Percentiles rank a stretch among this genome's conserved stretches.
Evolutionary conservation across 345 rosid species (phyloP).

Genomic region (Syzygium aqueum): DNA sequence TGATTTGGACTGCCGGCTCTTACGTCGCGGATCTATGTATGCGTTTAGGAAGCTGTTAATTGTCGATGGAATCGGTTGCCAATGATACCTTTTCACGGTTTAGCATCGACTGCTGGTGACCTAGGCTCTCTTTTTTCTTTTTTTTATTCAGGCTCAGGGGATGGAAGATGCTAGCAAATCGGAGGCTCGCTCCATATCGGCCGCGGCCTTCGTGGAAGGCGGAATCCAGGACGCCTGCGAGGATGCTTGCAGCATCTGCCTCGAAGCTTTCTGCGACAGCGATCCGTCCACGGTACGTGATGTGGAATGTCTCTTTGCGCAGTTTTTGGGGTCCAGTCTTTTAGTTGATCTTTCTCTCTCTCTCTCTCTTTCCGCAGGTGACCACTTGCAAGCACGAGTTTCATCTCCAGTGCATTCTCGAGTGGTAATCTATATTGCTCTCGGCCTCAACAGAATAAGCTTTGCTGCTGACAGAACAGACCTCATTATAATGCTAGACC

Average conservation of each 20-base stretch:
- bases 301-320: background rate
- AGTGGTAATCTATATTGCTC: slow-evolving; percentile 46
- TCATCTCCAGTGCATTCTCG: slow-evolving; percentile 97
- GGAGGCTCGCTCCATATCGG: slow-evolving; percentile 70
- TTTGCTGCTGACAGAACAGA: background rate
- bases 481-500: background rate
- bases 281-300: slow-evolving; percentile 77
- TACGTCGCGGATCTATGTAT: background rate
- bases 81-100: background rate
- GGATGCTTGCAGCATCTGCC: slow-evolving; percentile 97
- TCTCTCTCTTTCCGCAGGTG: slow-evolving; percentile 32
- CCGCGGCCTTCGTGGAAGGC: slow-evolving; percentile 96
- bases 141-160: background rate
- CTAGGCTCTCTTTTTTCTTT: background rate
- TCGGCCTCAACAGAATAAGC: background rate
- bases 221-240: slow-evolving; percentile 97
- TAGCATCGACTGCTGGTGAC: background rate
- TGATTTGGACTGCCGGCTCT: background rate
- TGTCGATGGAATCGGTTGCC: background rate
- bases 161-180: slow-evolving; percentile 17
- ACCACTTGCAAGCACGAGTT: slow-evolving; percentile 94
- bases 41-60: background rate
- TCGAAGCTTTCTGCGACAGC: slow-evolving; percentile 66
- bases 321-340: background rate
- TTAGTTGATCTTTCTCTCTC: background rate